Percentiles rank a stretch among this genome's conserved stretches.
Evolutionary conservation across 148 eudicot genomes (phyloP).

Genomic region (Mesembryanthemum crystallinum): DNA sequence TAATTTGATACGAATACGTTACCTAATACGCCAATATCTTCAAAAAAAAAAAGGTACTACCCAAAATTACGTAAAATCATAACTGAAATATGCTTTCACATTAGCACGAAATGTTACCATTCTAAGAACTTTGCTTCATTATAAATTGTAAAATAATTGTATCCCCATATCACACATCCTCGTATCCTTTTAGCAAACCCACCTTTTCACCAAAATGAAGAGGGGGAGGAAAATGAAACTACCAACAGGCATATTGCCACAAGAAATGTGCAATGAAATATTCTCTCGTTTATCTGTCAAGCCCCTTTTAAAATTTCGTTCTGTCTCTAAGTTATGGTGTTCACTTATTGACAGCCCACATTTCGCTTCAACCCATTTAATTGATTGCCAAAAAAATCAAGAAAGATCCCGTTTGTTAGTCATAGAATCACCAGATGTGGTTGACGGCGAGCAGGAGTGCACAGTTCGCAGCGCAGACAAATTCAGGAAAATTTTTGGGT

Average conservation of each 20-base stretch:
- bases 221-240: neutral
- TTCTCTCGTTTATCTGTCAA: constrained; percentile 10
- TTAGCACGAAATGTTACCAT: neutral
- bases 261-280: constrained; percentile 10
- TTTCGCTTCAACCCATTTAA: neutral
- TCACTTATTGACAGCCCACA: constrained; percentile 11
- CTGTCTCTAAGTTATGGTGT: constrained; percentile 13
- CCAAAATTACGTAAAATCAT: neutral
- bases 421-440: neutral
- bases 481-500: neutral
- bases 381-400: neutral
- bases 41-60: too few relatives aligned
- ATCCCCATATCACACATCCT: neutral
- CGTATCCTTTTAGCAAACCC: neutral
- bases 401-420: neutral
- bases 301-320: constrained; percentile 5
- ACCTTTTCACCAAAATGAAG: constrained; percentile 6
- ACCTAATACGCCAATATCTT: too few relatives aligned
- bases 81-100: neutral
- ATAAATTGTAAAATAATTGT: neutral
- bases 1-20: neutral
- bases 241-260: neutral
- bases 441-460: neutral
- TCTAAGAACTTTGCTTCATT: neutral
- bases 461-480: constrained; percentile 7